phyloP scores from a whole-genome alignment of 1,284 basidiomycete species.

The Cutaneotrichosporon arboriforme region DNA sequence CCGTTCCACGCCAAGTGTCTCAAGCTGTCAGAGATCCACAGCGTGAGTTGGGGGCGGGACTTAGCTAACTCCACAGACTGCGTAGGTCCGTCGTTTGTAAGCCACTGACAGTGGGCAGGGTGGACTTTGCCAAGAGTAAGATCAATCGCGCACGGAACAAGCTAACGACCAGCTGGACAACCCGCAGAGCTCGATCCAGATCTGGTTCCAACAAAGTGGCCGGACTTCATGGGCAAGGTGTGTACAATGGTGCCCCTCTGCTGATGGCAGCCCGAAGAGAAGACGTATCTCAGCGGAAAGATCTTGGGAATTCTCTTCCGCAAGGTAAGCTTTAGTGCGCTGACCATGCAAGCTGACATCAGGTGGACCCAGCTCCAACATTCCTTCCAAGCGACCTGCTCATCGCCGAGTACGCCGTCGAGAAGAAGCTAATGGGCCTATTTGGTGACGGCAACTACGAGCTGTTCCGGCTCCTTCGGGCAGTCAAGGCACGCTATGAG shows the following conservation, averaged over 20 bases:
- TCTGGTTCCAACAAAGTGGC: constrained; percentile 36
- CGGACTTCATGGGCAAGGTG: constrained; percentile 48
- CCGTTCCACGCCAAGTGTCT: constrained; percentile 22
- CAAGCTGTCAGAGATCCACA: constrained; percentile 34
- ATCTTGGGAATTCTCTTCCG: constrained; percentile 44
- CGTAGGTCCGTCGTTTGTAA: too few relatives aligned
- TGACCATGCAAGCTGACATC: not conserved
- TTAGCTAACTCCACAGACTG: constrained; percentile 25
- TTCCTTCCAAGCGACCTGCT: constrained; percentile 30
- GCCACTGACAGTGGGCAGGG: constrained; percentile 17
- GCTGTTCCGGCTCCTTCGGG: constrained; percentile 18
- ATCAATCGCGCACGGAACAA: accelerated
- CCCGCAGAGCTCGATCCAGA: constrained; percentile 31
- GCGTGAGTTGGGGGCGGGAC: constrained; percentile 22
- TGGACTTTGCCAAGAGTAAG: constrained; percentile 49
- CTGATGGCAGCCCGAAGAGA: constrained; percentile 17
- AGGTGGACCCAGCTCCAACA: constrained; percentile 34
- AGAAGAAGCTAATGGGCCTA: constrained; percentile 16
- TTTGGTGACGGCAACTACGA: constrained; percentile 1
- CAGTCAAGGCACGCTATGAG: constrained; percentile 37
- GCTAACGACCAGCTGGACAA: constrained; percentile 32
- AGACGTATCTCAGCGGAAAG: constrained; percentile 29
- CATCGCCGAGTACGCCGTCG: not conserved
- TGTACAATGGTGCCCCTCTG: not conserved
- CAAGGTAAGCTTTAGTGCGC: constrained; percentile 17